Evolutionary conservation across 2,329 filamentous ascomycete genomes (phyloP).

Genomic region (Cercospora canescens): DNA sequence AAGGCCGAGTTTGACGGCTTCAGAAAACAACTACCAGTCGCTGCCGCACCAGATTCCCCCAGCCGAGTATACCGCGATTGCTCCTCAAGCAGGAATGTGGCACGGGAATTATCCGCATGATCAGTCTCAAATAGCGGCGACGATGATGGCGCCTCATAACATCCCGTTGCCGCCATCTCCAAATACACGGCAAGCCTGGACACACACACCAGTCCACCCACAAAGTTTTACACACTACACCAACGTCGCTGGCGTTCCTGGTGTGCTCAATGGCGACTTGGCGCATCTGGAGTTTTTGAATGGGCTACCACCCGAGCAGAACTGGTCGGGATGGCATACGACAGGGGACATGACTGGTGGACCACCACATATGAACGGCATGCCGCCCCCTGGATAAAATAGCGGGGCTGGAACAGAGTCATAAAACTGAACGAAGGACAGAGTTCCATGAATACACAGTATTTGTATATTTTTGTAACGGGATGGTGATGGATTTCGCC

Average conservation of each 20-base stretch:
- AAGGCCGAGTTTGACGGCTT: slow-evolving; percentile 14
- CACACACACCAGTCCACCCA: slow-evolving; percentile 4
- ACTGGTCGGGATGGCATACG: slow-evolving; percentile 25
- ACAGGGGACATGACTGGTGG: background rate
- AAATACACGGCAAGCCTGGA: slow-evolving; percentile 18
- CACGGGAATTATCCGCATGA: background rate
- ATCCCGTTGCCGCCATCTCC: slow-evolving; percentile 6
- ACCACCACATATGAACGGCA: background rate
- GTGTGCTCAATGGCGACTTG: slow-evolving; percentile 15
- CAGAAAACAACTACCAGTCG: slow-evolving; percentile 5
- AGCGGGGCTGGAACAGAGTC: background rate
- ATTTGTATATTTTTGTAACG: background rate
- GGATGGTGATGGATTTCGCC: background rate
- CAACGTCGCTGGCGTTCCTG: slow-evolving; percentile 17
- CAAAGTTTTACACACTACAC: slow-evolving; percentile 15
- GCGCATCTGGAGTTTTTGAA: slow-evolving; percentile 18
- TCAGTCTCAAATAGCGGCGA: background rate
- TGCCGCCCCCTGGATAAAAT: background rate
- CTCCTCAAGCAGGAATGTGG: slow-evolving; percentile 16
- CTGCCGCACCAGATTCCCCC: slow-evolving; percentile 9
- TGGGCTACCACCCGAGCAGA: slow-evolving; percentile 20
- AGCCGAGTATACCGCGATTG: slow-evolving; percentile 21
- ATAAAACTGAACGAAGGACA: background rate
- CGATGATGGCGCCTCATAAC: slow-evolving; percentile 16
- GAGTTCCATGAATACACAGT: background rate